Evolutionary conservation across 805 yeast genomes (phyloP), one percentile per base, ranked within the genome.

Genomic region (Wickerhamomyces strasburgensis): DNA sequence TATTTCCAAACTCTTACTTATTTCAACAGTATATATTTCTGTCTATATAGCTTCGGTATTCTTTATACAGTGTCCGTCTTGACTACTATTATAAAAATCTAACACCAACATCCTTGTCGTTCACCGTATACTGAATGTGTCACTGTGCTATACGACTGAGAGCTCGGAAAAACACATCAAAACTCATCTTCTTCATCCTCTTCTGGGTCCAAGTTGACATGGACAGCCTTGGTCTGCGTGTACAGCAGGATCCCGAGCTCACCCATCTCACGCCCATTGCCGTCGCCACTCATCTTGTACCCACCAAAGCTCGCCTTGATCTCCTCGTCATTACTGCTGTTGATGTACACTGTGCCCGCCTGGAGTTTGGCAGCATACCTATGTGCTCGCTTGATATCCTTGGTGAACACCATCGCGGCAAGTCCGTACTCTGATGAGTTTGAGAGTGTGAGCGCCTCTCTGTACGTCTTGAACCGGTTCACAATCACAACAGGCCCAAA

Each of bases 401-500:
- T 63, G 31, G 94, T 76, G 69, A 85, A 86, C 9, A 86, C 74
- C 55, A 89, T 81, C 5, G 89, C 85, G 8, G 89, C 95, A 39
- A 86, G 73, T 5, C 95, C 95, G 56, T 84, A 86, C 35, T 70
- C 70, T 9, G 87, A 71, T 49, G 73, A 75, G 59, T 86, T 86
- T 48, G 94, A 94, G 42, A 68, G 69, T 43, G 59, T 64, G 19
- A 86, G 45, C 5, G 77, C 95, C 46, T 85, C 89, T 34, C 75
- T 81, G 46, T 78, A 82, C 21, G 78, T 65, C 26, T 64, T 56
- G 63, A 86, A 86, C 59, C 73, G 75, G 39, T 80, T 75, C 25
- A 82, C 67, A 6, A 78, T 68, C 18, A 80, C 86, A 24, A 86
- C 95, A 13, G 95, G 95, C 14, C 95, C 95, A 59, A 86, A 86